phyloP scores from a whole-genome alignment of 1,284 basidiomycete species.

The Irpex sp. region DNA sequence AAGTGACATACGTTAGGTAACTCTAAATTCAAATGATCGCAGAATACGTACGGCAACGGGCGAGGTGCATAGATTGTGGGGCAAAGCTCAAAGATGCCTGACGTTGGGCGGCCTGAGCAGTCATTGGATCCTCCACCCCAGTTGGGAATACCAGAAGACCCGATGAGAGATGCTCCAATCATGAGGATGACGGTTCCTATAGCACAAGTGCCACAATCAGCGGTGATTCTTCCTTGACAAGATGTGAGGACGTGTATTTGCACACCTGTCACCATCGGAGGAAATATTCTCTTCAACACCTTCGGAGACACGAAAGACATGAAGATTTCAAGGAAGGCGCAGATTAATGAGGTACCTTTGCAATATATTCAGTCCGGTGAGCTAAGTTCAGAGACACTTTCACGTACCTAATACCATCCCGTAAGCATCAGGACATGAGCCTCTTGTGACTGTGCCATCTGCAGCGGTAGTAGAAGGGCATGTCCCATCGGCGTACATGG shows the following conservation, averaged over 20 bases:
- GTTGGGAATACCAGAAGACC: constrained; percentile 70
- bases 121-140: constrained; percentile 83
- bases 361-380: not conserved
- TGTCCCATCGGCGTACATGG: constrained; percentile 77
- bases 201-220: not conserved
- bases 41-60: constrained; percentile 37
- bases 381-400: not conserved
- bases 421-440: constrained; percentile 77
- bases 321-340: constrained; percentile 77
- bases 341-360: constrained; percentile 72
- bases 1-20: not conserved
- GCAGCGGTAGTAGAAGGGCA: constrained; percentile 59
- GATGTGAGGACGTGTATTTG: constrained; percentile 1
- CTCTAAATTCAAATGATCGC: constrained; percentile 4
- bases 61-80: constrained; percentile 64
- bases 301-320: constrained; percentile 72
- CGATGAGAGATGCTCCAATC: constrained; percentile 77
- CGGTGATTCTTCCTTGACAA: constrained; percentile 1
- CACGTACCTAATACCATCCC: constrained; percentile 66
- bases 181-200: constrained; percentile 68
- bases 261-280: constrained; percentile 75
- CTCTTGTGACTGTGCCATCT: constrained; percentile 59
- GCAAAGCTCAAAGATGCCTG: constrained; percentile 68
- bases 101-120: constrained; percentile 55
- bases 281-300: constrained; percentile 68